Conservation (phyloP, 331 rosid genomes). For the Dryas integrifolia region DNA sequence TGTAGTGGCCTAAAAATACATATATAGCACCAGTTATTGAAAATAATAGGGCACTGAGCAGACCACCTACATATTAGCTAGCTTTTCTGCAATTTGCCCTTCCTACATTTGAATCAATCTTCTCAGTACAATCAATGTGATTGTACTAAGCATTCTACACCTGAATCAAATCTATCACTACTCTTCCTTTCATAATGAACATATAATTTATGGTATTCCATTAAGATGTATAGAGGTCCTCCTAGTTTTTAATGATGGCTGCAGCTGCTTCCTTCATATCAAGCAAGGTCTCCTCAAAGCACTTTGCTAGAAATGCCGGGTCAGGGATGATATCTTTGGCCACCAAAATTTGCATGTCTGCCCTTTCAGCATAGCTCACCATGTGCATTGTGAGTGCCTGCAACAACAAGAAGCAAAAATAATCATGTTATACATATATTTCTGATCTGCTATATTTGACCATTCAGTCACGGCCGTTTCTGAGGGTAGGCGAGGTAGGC, state of each 20-base stretch:
- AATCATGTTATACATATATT: not conserved
- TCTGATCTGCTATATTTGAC: not conserved
- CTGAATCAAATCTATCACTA: not conserved
- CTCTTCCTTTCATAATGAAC: not conserved
- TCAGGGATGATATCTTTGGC: constrained; percentile 88
- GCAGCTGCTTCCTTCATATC: constrained; percentile 62
- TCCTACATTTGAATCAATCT: not conserved
- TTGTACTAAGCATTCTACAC: not conserved
- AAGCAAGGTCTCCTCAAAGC: constrained; percentile 76
- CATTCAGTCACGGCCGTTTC: not conserved
- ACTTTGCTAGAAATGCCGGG: constrained; percentile 73
- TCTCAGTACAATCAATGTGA: not conserved
- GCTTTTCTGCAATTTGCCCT: not conserved
- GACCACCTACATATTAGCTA: not conserved
- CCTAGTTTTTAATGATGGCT: not conserved
- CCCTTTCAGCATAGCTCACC: constrained; percentile 84
- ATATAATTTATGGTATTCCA: not conserved
- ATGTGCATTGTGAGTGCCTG: constrained; percentile 77
- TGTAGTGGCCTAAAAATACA: not conserved
- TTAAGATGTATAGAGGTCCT: not conserved
- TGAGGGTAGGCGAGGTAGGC: too few species aligned
- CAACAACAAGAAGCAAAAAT: constrained; percentile 18
- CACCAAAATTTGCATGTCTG: constrained; percentile 88
- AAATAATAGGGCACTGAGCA: not conserved
- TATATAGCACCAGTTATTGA: not conserved